Base-by-base conservation (phyloP, 805 yeast species). In the Ogataea saltuana region DNA sequence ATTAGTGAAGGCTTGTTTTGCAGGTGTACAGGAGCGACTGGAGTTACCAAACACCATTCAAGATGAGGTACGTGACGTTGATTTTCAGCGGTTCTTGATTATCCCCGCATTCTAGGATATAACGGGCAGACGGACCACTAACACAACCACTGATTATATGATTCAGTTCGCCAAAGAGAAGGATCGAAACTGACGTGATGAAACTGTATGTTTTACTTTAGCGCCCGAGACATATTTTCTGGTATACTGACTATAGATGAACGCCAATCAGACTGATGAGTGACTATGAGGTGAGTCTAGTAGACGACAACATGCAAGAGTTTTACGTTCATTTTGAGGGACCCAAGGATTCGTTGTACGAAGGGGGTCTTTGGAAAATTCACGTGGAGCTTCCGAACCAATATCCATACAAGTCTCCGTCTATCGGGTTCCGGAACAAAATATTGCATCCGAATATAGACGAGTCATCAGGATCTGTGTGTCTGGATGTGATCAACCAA, bases 371-470 rank as follows among this genome's bases (percentile, higher is more conserved):
- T 3, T 91, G 98, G 97, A 82, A 83, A 59, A 72, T 91, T 25
- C 88, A 88, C 57, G 97, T 91, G 13, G 97, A 91, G 60, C 71
- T 91, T 45, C 98, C 98, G 2, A 95, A 88, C 59, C 95, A 87
- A 59, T 91, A 91, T 57, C 99, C 99, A 1, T 88, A 87, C 63
- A 91, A 88, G 60, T 86, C 96, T 3, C 99, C 99, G 5, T 88
- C 97, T 12, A 89, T 91, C 49, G 98, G 97, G 6, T 91, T 91
- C 61, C 80, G 80, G 39, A 93, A 90, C 66, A 85, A 83, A 60
- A 91, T 93, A 15, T 90, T 80, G 67, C 99, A 91, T 63, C 99
- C 99, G 5, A 91, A 91, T 59, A 89, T 91, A 49, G 99, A 91
- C 61, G 95, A 89, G 61, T 74, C 80, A 20, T 82, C 81, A 1